Evolutionary conservation across 331 rosid species (phyloP), one percentile per base, ranked within the genome.

Genomic region (Pyracantha coccinea): DNA sequence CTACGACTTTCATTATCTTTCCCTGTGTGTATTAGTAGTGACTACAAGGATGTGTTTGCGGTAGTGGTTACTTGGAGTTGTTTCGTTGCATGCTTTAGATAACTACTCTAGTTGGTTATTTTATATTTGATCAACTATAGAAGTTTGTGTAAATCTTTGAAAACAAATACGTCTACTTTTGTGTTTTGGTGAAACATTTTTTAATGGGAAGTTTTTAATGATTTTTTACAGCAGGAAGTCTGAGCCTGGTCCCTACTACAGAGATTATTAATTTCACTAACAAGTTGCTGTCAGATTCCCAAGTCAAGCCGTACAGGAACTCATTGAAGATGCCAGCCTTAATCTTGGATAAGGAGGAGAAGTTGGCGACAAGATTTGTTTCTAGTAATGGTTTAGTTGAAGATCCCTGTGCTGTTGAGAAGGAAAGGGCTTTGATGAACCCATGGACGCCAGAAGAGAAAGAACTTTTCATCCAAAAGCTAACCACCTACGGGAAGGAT

Each of bases 261-360:
- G 94, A 96, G 78, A 74, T 85, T 1, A 71, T 84, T 78, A 77
- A 86, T 79, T 83, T 78, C 67, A 78, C 96, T 2, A 79, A 85
- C 83, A 89, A 90, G 82, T 80, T 96, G 72, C 91, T 96, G 44
- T 82, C 84, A 28, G 93, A 92, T 57, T 77, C 98, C 17, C 91
- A 81, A 80, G 79, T 83, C 62, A 84, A 78, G 81, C 66, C 41
- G 78, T 81, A 76, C 77, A 83, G 97, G 69, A 80, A 81, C 72
- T 62, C 77, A 28, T 83, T 96, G 83, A 90, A 89, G 88, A 96
- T 96, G 99, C 99, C 99, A 15, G 87, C 96, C 59, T 80, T 92
- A 62, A 89, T 92, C 73, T 78, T 92, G 88, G 97, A 96, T 76
- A 80, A 86, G 50, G 88, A 84, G 68, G 97, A 94, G 80, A 92